Percentiles rank a stretch among this genome's conserved stretches.
These are phyloP conservation scores for Mucor saturninus DNA, from an alignment of 371 early-diverging fungal genomes.

Conservation along the genomic window DNA sequence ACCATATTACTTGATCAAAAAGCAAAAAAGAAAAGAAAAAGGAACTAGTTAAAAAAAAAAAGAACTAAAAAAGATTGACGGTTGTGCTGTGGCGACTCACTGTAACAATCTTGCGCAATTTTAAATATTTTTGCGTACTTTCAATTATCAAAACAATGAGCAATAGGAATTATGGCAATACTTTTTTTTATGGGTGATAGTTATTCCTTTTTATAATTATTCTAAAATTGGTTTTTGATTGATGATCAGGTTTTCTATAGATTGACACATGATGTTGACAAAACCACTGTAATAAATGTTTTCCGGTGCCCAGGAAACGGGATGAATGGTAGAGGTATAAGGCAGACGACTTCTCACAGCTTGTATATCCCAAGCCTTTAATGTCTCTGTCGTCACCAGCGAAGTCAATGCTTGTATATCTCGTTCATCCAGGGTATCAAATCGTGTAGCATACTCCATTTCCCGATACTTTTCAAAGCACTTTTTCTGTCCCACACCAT, in stretches of 20 bases:
- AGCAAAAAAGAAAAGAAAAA: slow-evolving; percentile 8
- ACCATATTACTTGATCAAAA: slow-evolving; percentile 2
- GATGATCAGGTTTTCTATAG: slow-evolving; percentile 10
- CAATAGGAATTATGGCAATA: no score
- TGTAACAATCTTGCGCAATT: no score
- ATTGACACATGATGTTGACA: slow-evolving; percentile 15
- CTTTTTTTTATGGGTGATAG: no score
- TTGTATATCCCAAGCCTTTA: slow-evolving; percentile 30
- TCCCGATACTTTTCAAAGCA: slow-evolving; percentile 21
- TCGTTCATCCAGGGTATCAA: slow-evolving; percentile 13
- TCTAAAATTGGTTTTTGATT: no score
- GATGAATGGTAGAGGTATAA: not conserved
- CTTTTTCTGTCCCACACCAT: slow-evolving; percentile 20
- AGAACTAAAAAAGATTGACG: no score
- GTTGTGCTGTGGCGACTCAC: no score
- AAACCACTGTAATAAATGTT: slow-evolving; percentile 27
- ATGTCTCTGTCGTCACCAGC: slow-evolving; percentile 17
- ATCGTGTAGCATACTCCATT: slow-evolving; percentile 20
- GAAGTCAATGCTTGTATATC: slow-evolving; percentile 16
- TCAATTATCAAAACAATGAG: no score
- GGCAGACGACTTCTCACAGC: slow-evolving; percentile 14
- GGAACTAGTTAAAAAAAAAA: not conserved
- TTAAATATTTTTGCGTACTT: not conserved
- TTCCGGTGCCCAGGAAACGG: slow-evolving; percentile 19
- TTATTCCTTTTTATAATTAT: no score